Percentiles rank a stretch among this genome's conserved stretches.
Conservation (phyloP, 805 yeast genomes). For the Cyberlindnera xishuangbannaensis region DNA sequence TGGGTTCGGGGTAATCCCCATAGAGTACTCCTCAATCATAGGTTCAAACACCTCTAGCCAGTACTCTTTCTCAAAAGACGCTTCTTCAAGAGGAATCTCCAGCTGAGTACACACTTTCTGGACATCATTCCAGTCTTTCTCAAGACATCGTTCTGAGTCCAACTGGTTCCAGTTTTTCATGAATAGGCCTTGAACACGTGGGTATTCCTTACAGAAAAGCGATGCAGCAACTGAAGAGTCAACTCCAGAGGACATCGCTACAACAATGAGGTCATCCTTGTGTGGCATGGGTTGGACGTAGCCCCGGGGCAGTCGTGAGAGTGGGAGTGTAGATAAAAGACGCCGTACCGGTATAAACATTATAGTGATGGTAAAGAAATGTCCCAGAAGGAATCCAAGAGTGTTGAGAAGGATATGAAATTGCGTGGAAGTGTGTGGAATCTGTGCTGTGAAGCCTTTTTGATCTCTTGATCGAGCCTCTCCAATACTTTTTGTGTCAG, state of each 20-base stretch:
- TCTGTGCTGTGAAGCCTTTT: neutral
- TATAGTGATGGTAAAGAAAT: neutral
- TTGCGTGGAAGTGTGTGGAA: neutral
- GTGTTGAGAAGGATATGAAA: neutral
- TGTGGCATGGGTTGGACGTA: conserved; percentile 40
- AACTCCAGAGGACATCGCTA: conserved; percentile 97
- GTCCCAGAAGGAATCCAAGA: neutral
- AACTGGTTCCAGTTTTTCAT: conserved; percentile 70
- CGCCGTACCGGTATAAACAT: no score
- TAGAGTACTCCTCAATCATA: conserved; percentile 67
- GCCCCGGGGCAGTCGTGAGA: conserved; percentile 15
- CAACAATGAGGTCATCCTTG: conserved; percentile 53
- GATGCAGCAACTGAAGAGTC: conserved; percentile 90
- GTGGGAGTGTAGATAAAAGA: no score
- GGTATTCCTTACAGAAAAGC: conserved; percentile 45
- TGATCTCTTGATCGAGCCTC: neutral
- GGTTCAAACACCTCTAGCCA: conserved; percentile 93
- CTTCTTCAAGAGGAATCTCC: conserved; percentile 64
- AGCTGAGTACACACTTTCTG: conserved; percentile 54
- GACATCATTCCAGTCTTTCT: conserved; percentile 86
- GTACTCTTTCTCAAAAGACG: conserved; percentile 84
- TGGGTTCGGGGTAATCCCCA: conserved; percentile 89
- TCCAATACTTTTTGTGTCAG: conserved; percentile 1
- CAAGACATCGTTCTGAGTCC: conserved; percentile 60
- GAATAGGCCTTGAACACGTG: conserved; percentile 72